These are phyloP conservation scores for Fusarium annulatum DNA, from an alignment of 2,329 filamentous ascomycete species.

Conservation along the genomic window DNA sequence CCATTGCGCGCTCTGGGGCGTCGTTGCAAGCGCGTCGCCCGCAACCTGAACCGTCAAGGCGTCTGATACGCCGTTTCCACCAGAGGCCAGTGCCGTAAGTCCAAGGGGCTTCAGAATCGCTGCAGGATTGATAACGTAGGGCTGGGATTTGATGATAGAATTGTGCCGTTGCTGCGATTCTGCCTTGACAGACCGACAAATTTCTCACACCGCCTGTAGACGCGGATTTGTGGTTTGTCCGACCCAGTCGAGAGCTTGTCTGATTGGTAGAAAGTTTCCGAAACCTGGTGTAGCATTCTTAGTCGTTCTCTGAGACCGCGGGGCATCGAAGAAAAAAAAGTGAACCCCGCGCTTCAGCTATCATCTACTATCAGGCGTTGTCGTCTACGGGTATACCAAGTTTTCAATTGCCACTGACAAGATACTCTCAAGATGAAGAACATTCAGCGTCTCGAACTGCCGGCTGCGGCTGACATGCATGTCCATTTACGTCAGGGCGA, in stretches of 20 bases:
- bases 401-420: background rate
- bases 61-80: constrained; percentile 31
- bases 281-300: background rate
- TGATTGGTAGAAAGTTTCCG: constrained; percentile 31
- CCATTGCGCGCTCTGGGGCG: constrained; percentile 66
- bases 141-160: constrained; percentile 42
- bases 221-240: constrained; percentile 41
- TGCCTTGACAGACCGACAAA: constrained; percentile 56
- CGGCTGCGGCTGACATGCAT: constrained; percentile 74
- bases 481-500: constrained; percentile 77
- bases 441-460: constrained; percentile 61
- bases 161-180: constrained; percentile 48
- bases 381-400: constrained; percentile 6
- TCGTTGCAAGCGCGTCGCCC: constrained; percentile 44
- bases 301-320: constrained; percentile 10
- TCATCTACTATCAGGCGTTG: constrained; percentile 1
- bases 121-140: constrained; percentile 20
- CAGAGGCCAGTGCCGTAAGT: constrained; percentile 25
- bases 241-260: background rate
- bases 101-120: constrained; percentile 20
- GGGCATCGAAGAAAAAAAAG: constrained; percentile 33
- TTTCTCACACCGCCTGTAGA: constrained; percentile 54
- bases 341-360: constrained; percentile 20
- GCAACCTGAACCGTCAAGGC: constrained; percentile 39
- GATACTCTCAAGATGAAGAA: constrained; percentile 30